phyloP scores from a whole-genome alignment of 176 grass and related monocot species.

The Saccharum officinarum region DNA sequence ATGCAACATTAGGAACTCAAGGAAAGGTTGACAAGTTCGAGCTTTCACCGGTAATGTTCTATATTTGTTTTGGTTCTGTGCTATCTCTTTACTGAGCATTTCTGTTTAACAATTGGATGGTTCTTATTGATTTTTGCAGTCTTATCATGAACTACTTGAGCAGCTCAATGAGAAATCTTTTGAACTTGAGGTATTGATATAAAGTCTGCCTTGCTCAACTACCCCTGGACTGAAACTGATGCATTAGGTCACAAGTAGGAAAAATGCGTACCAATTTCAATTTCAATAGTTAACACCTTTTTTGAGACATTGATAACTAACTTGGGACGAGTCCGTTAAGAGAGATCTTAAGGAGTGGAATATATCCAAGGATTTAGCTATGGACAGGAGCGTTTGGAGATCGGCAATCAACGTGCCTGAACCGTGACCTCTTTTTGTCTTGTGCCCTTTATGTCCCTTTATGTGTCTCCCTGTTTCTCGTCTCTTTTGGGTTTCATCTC shows the following conservation, averaged over 20 bases:
- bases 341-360: too few species aligned
- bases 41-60: slow-evolving; percentile 66
- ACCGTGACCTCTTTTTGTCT: too few species aligned
- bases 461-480: too few species aligned
- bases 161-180: slow-evolving; percentile 96
- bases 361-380: too few species aligned
- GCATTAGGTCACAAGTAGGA: not conserved
- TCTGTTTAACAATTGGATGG: slow-evolving; percentile 27
- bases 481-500: too few species aligned
- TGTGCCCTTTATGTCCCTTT: too few species aligned
- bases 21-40: slow-evolving; percentile 62
- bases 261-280: not conserved
- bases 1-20: slow-evolving; percentile 67
- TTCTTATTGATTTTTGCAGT: slow-evolving; percentile 64
- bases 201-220: slow-evolving; percentile 12
- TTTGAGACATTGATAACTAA: slow-evolving; percentile 6
- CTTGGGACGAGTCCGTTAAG: too few species aligned
- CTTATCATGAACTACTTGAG: slow-evolving; percentile 76
- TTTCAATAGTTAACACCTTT: not conserved
- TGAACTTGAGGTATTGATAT: slow-evolving; percentile 85
- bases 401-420: too few species aligned
- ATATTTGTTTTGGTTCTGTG: slow-evolving; percentile 22
- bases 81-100: slow-evolving; percentile 12
- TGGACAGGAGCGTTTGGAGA: too few species aligned
- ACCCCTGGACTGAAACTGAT: not conserved